A percentile compares a stretch with the other conserved stretches of the same genome.
These are phyloP conservation scores for Monosporozyma aerobia DNA, from an alignment of 805 yeast species.

Conservation along the genomic window DNA sequence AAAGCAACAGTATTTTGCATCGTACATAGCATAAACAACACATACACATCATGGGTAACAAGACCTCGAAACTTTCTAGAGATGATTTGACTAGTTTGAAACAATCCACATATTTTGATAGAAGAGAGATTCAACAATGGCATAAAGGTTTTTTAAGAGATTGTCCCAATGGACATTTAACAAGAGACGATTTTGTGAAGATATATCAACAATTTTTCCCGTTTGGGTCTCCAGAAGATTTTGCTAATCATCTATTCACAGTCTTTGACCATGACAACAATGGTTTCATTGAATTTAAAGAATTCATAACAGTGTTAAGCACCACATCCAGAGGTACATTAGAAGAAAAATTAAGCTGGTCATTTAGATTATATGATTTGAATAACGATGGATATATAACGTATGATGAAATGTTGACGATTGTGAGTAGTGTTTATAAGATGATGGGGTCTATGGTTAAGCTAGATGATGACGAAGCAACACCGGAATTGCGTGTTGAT, in stretches of 20 bases:
- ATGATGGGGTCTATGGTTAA: slow-evolving; percentile 95
- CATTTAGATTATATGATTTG: slow-evolving; percentile 79
- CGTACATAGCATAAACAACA: neutral
- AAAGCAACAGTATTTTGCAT: neutral
- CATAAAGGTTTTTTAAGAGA: slow-evolving; percentile 91
- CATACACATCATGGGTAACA: slow-evolving; percentile 65
- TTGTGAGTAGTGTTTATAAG: slow-evolving; percentile 77
- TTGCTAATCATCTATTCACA: slow-evolving; percentile 77
- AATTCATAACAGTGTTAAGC: slow-evolving; percentile 80
- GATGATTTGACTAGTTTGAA: slow-evolving; percentile 80
- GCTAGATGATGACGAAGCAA: slow-evolving; percentile 77
- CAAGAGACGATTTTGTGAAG: slow-evolving; percentile 79
- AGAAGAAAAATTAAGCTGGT: slow-evolving; percentile 83
- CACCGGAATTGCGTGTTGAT: slow-evolving; percentile 80
- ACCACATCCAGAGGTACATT: slow-evolving; percentile 77
- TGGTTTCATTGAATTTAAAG: slow-evolving; percentile 83
- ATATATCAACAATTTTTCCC: slow-evolving; percentile 97
- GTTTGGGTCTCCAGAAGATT: slow-evolving; percentile 92
- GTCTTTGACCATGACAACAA: slow-evolving; percentile 78
- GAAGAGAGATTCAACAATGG: slow-evolving; percentile 96
- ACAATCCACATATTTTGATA: slow-evolving; percentile 82
- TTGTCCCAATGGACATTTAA: slow-evolving; percentile 83
- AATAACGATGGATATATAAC: slow-evolving; percentile 69
- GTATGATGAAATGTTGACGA: slow-evolving; percentile 69
- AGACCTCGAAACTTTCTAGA: slow-evolving; percentile 83